phyloP scores from a whole-genome alignment of 2,329 filamentous ascomycete species.

The Rhynchosporium secalis region DNA sequence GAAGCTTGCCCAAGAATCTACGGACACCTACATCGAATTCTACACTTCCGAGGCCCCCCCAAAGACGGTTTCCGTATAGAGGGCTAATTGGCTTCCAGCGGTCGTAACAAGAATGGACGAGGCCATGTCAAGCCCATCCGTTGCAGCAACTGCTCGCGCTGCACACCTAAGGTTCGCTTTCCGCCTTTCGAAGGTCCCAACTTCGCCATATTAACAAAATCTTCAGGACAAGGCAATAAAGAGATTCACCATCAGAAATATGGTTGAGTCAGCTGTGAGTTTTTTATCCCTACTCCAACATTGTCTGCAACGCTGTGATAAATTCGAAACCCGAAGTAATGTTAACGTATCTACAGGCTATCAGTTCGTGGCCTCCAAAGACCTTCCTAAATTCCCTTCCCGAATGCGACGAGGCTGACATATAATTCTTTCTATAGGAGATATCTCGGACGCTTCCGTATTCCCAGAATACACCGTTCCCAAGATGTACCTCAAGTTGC shows the following conservation, averaged over 20 bases:
- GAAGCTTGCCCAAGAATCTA: neutral
- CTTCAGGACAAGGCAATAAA: constrained; percentile 89
- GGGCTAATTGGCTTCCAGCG: constrained; percentile 54
- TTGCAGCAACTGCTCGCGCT: constrained; percentile 81
- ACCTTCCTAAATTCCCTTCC: too few relatives aligned
- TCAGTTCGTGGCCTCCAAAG: constrained; percentile 70
- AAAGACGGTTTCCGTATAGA: neutral
- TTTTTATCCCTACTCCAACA: too few relatives aligned
- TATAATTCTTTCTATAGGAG: constrained; percentile 61
- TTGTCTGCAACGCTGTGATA: too few relatives aligned
- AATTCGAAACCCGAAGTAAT: too few relatives aligned
- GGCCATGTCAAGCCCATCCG: constrained; percentile 99
- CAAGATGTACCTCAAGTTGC: constrained; percentile 99
- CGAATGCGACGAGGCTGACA: constrained; percentile 14
- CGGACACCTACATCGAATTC: neutral
- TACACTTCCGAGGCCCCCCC: neutral
- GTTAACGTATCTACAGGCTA: constrained; percentile 48
- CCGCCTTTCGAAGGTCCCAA: neutral
- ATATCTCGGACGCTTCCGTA: constrained; percentile 99
- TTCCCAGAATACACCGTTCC: constrained; percentile 99
- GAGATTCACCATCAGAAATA: constrained; percentile 99
- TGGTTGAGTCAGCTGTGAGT: constrained; percentile 85
- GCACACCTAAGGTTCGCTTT: constrained; percentile 61
- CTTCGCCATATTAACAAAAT: neutral
- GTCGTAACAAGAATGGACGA: constrained; percentile 99